Base-by-base conservation (phyloP, 768 basidiomycete genomes). In the Ramaria sp. region DNA sequence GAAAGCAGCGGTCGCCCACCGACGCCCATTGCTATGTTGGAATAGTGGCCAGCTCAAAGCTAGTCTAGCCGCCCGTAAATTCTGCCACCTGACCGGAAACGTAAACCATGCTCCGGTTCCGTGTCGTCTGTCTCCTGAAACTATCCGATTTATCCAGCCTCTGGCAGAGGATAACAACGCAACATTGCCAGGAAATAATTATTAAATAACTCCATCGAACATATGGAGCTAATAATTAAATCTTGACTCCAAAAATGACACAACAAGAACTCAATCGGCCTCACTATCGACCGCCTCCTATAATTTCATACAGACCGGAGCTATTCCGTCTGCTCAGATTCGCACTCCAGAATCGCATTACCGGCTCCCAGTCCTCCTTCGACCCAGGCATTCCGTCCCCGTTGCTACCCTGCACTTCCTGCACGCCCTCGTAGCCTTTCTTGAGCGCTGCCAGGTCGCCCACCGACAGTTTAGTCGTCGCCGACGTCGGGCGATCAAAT, bases 281-380 rank as follows among this genome's bases (percentile, higher is more conserved):
- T n/a, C 9, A 13, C 34, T 37, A 13, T 10, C 34, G 34, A 37
- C 9, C 34, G 34, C 70, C 64, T 9, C 64, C 77, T 76, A 84
- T 77, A 9, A 91, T 82, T 60, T 89, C 84, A 58, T 85, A 86
- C 58, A 87, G 63, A 10, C 82, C 86, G 4, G 82, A 74, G 33
- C 67, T 64, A 61, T 76, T 75, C 63, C 85, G 77, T 60, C 73
- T 76, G 1, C 70, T 72, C 17, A 93, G 70, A 41, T 70, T 69
- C 64, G 83, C 79, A 62, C 89, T 86, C 91, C 91, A 94, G 68
- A 92, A 91, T 58, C 76, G 72, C 88, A 95, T 92, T 47, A 93
- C 78, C 0, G 83, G 82, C 63, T 81, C 78, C 90, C 89, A 93
- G 63, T 92, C 89, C 11, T 81, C 80, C 62, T 72, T 78, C 30